Percentiles rank a stretch among this genome's conserved stretches.
Conservation (phyloP, 768 basidiomycete species). For the Auriculariales sp. region DNA sequence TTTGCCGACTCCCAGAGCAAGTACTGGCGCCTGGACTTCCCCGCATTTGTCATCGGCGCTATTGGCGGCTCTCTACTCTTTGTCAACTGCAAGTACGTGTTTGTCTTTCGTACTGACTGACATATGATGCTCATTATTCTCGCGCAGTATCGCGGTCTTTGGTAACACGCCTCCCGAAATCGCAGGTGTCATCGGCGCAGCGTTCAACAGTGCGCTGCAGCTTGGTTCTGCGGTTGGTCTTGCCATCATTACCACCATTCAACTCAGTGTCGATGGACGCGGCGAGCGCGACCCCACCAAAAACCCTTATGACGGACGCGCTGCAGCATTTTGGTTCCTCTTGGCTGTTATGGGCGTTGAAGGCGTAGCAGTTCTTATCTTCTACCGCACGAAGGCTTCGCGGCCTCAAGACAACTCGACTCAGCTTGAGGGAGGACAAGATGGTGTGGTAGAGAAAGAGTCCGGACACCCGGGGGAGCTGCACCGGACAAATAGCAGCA, state of each 20-base stretch:
- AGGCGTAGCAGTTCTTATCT: slow-evolving; percentile 17
- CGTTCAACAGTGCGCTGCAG: slow-evolving; percentile 40
- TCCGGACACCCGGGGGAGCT: no score
- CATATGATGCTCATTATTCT: background rate
- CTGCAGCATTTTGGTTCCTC: slow-evolving; percentile 26
- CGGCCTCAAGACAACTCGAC: no score
- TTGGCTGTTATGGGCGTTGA: slow-evolving; percentile 21
- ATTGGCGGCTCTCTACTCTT: slow-evolving; percentile 30
- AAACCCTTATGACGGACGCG: slow-evolving; percentile 22
- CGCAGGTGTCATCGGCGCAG: slow-evolving; percentile 39
- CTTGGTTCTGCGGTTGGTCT: slow-evolving; percentile 38
- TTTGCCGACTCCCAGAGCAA: slow-evolving; percentile 23
- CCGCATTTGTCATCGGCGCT: slow-evolving; percentile 34
- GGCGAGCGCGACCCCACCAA: slow-evolving; percentile 8
- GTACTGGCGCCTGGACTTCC: slow-evolving; percentile 36
- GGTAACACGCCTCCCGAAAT: slow-evolving; percentile 18
- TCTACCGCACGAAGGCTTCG: no score
- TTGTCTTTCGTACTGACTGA: background rate
- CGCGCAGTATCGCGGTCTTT: slow-evolving; percentile 1
- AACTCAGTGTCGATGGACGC: slow-evolving; percentile 25
- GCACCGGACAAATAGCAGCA: no score
- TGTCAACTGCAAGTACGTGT: slow-evolving; percentile 32
- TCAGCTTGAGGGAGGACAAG: no score
- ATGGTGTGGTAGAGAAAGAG: no score
- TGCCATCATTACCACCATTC: slow-evolving; percentile 32